Evolutionary conservation across 2,329 filamentous ascomycete genomes (phyloP).

Genomic region (Cladosporium cucumerinum): DNA sequence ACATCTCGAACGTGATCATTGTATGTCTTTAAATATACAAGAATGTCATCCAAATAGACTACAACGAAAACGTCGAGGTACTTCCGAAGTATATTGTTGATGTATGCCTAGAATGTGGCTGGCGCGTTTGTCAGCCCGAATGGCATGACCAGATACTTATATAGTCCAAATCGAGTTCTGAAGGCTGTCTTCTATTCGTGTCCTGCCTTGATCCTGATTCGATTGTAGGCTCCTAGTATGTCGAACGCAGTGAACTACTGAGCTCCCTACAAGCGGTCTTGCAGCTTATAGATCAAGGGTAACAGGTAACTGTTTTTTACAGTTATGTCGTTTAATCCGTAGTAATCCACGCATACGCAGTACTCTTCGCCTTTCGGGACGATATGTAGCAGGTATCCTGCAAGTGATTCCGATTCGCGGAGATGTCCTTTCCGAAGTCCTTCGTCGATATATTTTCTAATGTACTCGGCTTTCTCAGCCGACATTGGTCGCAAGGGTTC

Average conservation of each 20-base stretch:
- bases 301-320: slow-evolving; percentile 11
- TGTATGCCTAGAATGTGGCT: slow-evolving; percentile 13
- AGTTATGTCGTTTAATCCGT: background rate
- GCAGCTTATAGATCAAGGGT: background rate
- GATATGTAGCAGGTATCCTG: background rate
- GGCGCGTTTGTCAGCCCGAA: slow-evolving; percentile 23
- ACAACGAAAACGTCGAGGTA: slow-evolving; percentile 25
- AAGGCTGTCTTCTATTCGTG: slow-evolving; percentile 26
- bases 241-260: slow-evolving; percentile 1
- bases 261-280: background rate
- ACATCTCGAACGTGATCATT: slow-evolving; percentile 10
- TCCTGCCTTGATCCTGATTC: background rate
- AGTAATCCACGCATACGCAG: background rate
- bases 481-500: background rate
- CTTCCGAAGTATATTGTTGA: slow-evolving; percentile 25
- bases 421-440: background rate
- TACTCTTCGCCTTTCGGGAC: background rate
- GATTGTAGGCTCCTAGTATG: background rate
- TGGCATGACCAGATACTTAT: slow-evolving; percentile 35
- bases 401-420: background rate
- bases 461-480: background rate
- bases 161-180: slow-evolving; percentile 33
- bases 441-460: background rate
- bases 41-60: slow-evolving; percentile 27
- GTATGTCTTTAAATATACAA: slow-evolving; percentile 23